Conservation (phyloP, 139 green algal species). For the Tetradesmus lagerheimii region DNA sequence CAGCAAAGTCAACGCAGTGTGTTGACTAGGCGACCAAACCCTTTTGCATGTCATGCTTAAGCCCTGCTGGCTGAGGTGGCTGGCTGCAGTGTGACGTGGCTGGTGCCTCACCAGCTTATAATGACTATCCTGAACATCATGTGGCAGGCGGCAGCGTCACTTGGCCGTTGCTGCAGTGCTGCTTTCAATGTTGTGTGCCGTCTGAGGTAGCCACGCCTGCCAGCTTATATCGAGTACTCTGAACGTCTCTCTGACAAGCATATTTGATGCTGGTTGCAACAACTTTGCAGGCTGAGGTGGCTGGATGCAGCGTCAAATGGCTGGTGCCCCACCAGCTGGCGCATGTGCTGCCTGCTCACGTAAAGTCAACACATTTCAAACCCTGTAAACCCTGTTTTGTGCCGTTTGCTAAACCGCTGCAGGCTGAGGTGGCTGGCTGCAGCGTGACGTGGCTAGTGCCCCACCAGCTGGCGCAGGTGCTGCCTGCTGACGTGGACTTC, state of each 20-base stretch:
- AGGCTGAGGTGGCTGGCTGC: constrained; percentile 94
- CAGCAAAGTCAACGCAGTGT: too few species aligned
- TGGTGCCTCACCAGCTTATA: constrained; percentile 92
- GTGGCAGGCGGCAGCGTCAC: too few species aligned
- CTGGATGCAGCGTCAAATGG: constrained; percentile 95
- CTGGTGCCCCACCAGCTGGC: constrained; percentile 91
- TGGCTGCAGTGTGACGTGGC: constrained; percentile 95
- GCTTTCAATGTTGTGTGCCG: too few species aligned
- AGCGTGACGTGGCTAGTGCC: constrained; percentile 97
- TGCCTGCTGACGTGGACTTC: constrained; percentile 98
- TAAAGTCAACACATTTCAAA: too few species aligned
- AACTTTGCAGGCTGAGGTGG: constrained; percentile 86
- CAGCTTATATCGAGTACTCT: too few species aligned
- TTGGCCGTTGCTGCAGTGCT: too few species aligned
- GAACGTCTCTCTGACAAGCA: background rate
- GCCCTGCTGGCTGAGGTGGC: constrained; percentile 87
- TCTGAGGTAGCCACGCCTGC: too few species aligned
- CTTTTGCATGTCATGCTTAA: background rate
- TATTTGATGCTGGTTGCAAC: background rate
- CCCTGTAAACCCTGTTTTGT: too few species aligned
- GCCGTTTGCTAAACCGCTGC: constrained; percentile 1
- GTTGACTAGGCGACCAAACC: too few species aligned
- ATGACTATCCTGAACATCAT: too few species aligned
- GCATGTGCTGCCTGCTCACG: constrained; percentile 49
- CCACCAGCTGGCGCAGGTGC: constrained; percentile 87